phyloP scores from a whole-genome alignment of 352 stramenopile genomes.

The Globisporangium abappressorium region DNA sequence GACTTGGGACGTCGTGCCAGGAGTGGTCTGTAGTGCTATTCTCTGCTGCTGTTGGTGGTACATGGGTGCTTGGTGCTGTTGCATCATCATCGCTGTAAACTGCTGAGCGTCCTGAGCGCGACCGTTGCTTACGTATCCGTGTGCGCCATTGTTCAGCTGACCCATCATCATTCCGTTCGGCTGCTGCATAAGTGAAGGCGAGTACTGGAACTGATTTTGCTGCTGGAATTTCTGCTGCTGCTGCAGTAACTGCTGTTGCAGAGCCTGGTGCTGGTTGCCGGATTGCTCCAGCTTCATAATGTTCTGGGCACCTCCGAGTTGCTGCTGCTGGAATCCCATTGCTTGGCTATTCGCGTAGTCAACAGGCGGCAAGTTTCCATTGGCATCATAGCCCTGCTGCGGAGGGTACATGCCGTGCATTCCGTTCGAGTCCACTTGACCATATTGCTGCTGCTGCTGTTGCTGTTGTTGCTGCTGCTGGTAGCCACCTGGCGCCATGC shows the following conservation, averaged over 20 bases:
- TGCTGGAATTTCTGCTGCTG: slow-evolving; percentile 50
- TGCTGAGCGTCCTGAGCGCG: slow-evolving; percentile 26
- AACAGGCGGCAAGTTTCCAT: slow-evolving; percentile 17
- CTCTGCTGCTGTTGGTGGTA: slow-evolving; percentile 38
- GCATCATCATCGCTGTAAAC: slow-evolving; percentile 63
- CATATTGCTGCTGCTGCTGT: slow-evolving; percentile 23
- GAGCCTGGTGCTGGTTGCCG: slow-evolving; percentile 32
- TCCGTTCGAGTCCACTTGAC: slow-evolving; percentile 24
- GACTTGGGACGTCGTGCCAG: slow-evolving; percentile 42
- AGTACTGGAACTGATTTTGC: slow-evolving; percentile 52
- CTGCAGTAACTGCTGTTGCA: slow-evolving; percentile 56
- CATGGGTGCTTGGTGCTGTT: slow-evolving; percentile 38
- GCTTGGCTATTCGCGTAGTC: slow-evolving; percentile 35
- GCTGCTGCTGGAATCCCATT: slow-evolving; percentile 20
- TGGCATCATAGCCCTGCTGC: slow-evolving; percentile 14
- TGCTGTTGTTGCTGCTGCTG: slow-evolving; percentile 24
- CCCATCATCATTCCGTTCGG: slow-evolving; percentile 47
- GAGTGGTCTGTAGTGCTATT: slow-evolving; percentile 29
- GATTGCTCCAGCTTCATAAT: slow-evolving; percentile 42
- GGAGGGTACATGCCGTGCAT: slow-evolving; percentile 31
- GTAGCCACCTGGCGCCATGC: slow-evolving; percentile 20
- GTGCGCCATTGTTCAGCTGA: slow-evolving; percentile 8
- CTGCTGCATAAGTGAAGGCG: slow-evolving; percentile 44
- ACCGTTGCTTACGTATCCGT: slow-evolving; percentile 22
- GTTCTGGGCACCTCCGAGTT: slow-evolving; percentile 17